Evolutionary conservation across 1,284 basidiomycete species (phyloP), one percentile per base, ranked within the genome.

Genomic region (Peniophora sp.): DNA sequence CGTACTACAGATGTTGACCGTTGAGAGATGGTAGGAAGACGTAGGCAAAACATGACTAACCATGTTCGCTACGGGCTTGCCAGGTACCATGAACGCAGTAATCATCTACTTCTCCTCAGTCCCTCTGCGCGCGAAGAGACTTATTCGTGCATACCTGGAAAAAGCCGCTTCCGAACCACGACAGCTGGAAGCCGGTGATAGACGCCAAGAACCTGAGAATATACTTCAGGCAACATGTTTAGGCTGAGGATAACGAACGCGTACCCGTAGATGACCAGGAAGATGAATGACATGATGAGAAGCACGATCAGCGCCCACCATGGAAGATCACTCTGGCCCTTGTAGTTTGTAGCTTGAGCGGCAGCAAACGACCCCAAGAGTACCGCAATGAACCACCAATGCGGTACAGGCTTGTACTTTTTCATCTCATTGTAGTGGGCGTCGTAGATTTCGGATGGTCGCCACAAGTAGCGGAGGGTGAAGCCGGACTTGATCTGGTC

Each of bases 301-400:
- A 59, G 67, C 23, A 77, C 69, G 49, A 76, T 71, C 54, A 75
- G 56, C 43, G 66, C 61, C 72, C 72, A 75, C 74, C 75, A 78
- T 3, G 77, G 76, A 6, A 81, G 62, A 23, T 70, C 70, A 9
- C 73, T 74, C 47, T 73, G 52, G 3, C 71, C 72, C 19, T 74
- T 73, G 56, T 80, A 80, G 54, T 73, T 69, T 2, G 73, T 74
- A 43, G 41, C 54, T 58, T 75, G 69, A 0, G 71, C 73, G 65
- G 74, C 74, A 1, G 69, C 67, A 52, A 76, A 69, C 23, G 72
- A 70, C 17, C 47, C 65, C 11, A 67, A 54, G 22, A 78, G 68
- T 11, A 73, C 63, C 9, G 65, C 55, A 22, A 72, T 59, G 62
- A 80, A 83, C 77, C 79, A 81, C 73, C 75, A 79, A 65, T 72